phyloP scores from a whole-genome alignment of 805 yeast genomes.

The Cyberlindnera euphorbiae region DNA sequence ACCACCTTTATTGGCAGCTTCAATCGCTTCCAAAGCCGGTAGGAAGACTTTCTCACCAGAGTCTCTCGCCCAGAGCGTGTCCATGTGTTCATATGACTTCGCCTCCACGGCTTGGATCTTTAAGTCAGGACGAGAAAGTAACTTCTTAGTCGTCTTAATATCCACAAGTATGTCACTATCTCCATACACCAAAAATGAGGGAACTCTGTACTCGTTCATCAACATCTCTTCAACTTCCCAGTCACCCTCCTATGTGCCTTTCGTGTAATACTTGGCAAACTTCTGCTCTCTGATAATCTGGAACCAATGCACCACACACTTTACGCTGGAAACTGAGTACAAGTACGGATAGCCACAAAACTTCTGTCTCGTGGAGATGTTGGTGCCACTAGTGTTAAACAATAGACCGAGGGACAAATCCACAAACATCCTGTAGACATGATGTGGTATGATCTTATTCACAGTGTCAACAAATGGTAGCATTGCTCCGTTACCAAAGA shows the following conservation, averaged over 20 bases:
- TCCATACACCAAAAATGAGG: slow-evolving; percentile 67
- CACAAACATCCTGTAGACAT: slow-evolving; percentile 60
- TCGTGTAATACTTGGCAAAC: slow-evolving; percentile 76
- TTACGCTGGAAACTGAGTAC: slow-evolving; percentile 78
- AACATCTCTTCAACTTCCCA: slow-evolving; percentile 1
- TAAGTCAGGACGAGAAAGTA: slow-evolving; percentile 40
- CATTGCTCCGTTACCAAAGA: slow-evolving; percentile 72
- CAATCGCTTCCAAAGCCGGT: slow-evolving; percentile 44
- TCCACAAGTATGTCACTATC: slow-evolving; percentile 67
- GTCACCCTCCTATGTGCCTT: slow-evolving; percentile 3
- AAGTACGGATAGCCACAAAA: slow-evolving; percentile 70
- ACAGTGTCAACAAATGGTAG: slow-evolving; percentile 71
- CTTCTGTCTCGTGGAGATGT: slow-evolving; percentile 66
- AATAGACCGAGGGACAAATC: slow-evolving; percentile 57
- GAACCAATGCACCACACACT: slow-evolving; percentile 81
- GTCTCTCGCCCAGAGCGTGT: slow-evolving; percentile 70
- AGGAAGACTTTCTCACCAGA: slow-evolving; percentile 37
- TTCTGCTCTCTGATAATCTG: slow-evolving; percentile 64
- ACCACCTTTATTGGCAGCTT: slow-evolving; percentile 26
- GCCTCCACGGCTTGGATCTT: slow-evolving; percentile 37
- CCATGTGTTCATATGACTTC: slow-evolving; percentile 68
- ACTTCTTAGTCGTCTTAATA: slow-evolving; percentile 52
- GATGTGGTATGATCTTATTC: slow-evolving; percentile 71
- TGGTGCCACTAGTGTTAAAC: slow-evolving; percentile 66
- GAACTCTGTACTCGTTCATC: slow-evolving; percentile 43